A percentile compares a stretch with the other conserved stretches of the same genome.
Conservation (phyloP, 345 rosid genomes). For the Limnanthes douglasii region DNA sequence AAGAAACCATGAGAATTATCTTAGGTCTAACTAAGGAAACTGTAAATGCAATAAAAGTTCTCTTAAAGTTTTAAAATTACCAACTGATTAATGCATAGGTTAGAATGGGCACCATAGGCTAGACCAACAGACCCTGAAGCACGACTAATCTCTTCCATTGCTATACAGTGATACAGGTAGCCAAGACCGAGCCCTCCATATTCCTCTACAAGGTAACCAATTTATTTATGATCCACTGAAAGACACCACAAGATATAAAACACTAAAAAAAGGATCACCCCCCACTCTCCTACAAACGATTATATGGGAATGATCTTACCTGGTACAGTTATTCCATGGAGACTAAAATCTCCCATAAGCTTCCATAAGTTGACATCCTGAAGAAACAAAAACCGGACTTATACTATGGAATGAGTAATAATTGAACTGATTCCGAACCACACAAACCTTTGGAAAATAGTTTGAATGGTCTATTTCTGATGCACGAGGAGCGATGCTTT, state of each 20-base stretch:
- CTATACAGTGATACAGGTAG: conserved; percentile 83
- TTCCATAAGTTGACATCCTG: conserved; percentile 92
- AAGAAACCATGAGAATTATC: conserved; percentile 6
- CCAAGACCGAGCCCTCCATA: conserved; percentile 97
- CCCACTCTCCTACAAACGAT: background rate
- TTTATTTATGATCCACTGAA: background rate
- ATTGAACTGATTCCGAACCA: background rate
- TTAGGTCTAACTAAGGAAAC: background rate
- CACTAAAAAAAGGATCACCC: background rate
- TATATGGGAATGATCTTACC: conserved; percentile 19
- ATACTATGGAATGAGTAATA: background rate
- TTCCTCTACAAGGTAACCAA: conserved; percentile 39
- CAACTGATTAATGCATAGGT: conserved; percentile 91
- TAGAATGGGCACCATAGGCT: conserved; percentile 93
- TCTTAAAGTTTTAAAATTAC: conserved; percentile 21
- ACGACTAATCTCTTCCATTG: conserved; percentile 83
- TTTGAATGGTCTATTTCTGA: conserved; percentile 57
- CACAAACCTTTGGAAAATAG: conserved; percentile 63
- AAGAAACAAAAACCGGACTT: conserved; percentile 1
- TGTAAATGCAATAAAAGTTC: background rate
- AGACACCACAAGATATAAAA: background rate
- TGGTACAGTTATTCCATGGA: conserved; percentile 88
- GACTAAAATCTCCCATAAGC: conserved; percentile 89
- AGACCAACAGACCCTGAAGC: conserved; percentile 88
- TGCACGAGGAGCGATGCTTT: conserved; percentile 66